Percentiles rank a stretch among this genome's conserved stretches.
These are phyloP conservation scores for Wickerhamomyces mucosus DNA, from an alignment of 805 yeast species.

Conservation along the genomic window DNA sequence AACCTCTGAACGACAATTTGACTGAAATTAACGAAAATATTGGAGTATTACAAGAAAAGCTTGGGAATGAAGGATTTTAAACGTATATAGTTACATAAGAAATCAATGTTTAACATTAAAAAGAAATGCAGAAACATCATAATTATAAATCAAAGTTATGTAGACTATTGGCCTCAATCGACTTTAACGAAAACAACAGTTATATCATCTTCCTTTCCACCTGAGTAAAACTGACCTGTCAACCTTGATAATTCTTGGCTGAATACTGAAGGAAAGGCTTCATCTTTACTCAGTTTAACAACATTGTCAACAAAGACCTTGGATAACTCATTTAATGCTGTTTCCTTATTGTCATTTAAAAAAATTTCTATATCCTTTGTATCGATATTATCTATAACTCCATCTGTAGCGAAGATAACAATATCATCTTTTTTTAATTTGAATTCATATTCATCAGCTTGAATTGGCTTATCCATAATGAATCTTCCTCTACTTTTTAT, in stretches of 20 bases:
- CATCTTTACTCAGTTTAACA: slow-evolving; percentile 59
- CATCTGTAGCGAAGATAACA: slow-evolving; percentile 85
- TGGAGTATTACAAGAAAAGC: slow-evolving; percentile 21
- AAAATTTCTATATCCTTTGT: slow-evolving; percentile 63
- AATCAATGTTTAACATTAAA: not conserved
- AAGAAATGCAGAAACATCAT: not conserved
- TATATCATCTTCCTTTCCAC: slow-evolving; percentile 95
- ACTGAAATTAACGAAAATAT: slow-evolving; percentile 4
- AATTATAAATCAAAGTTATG: slow-evolving; percentile 1
- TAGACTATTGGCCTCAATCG: slow-evolving; percentile 3
- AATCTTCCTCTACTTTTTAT: slow-evolving; percentile 46
- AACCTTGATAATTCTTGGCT: slow-evolving; percentile 64
- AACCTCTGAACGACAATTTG: slow-evolving; percentile 49
- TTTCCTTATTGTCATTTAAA: slow-evolving; percentile 39
- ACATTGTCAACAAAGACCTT: slow-evolving; percentile 56
- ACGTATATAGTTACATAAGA: too few relatives aligned
- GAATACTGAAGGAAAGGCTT: slow-evolving; percentile 73
- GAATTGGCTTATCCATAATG: slow-evolving; percentile 60
- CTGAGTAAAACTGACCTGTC: slow-evolving; percentile 62
- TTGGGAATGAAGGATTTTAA: slow-evolving; percentile 49
- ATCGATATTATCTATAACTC: slow-evolving; percentile 79
- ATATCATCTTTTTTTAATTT: slow-evolving; percentile 64
- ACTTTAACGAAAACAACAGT: slow-evolving; percentile 64
- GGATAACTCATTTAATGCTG: slow-evolving; percentile 38
- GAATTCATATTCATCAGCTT: slow-evolving; percentile 59